Evolutionary conservation across 768 basidiomycete genomes (phyloP).

Genomic region (Auricularia sp.): DNA sequence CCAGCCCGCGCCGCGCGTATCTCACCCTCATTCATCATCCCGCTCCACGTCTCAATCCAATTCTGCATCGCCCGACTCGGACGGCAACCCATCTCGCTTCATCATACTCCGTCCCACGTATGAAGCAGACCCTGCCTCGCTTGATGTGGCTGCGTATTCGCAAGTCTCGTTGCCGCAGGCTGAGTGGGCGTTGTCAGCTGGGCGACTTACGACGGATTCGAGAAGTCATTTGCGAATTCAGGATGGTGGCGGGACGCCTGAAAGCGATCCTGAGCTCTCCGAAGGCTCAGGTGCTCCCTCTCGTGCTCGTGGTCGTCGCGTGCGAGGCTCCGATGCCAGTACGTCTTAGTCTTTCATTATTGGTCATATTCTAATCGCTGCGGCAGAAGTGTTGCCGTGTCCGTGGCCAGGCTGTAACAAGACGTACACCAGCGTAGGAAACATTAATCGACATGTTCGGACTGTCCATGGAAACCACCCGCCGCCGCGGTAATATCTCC

Average conservation of each 20-base stretch:
- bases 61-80: background rate
- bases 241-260: background rate
- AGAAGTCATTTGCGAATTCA: background rate
- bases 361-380: too few species aligned
- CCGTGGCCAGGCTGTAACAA: background rate
- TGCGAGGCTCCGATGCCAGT: background rate
- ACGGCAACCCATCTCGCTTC: background rate
- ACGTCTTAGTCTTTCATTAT: background rate
- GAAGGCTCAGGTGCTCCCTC: background rate
- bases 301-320: background rate
- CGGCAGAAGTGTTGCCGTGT: background rate
- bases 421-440: slow-evolving; percentile 1
- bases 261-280: background rate
- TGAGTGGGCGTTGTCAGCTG: background rate
- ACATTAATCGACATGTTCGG: background rate
- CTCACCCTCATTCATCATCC: background rate
- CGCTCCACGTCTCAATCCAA: background rate
- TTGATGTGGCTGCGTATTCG: background rate
- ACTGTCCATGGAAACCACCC: slow-evolving; percentile 1
- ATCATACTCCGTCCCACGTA: background rate
- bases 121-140: background rate
- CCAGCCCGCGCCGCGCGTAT: background rate
- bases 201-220: background rate
- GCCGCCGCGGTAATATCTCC: background rate
- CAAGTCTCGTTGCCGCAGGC: background rate